Conservation (phyloP, 192 early-diverging fungal species). For the Mortierella antarctica region DNA sequence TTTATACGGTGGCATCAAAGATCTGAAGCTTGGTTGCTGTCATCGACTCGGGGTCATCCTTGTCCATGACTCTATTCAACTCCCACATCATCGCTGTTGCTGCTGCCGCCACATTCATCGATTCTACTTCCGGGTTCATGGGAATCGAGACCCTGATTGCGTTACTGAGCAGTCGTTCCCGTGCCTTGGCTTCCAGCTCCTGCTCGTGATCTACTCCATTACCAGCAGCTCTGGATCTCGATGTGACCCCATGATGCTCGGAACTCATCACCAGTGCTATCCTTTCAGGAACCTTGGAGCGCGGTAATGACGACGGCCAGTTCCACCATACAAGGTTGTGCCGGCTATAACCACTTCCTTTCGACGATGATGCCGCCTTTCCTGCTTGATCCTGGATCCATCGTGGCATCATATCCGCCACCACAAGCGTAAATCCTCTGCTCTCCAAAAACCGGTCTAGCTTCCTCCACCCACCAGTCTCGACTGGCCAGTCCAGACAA, state of each 20-base stretch:
- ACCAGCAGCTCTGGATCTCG: not conserved
- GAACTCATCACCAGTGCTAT: conserved; percentile 59
- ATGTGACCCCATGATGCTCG: conserved; percentile 55
- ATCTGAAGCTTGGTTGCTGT: conserved; percentile 1
- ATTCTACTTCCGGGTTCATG: conserved; percentile 56
- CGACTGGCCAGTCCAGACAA: conserved; percentile 52
- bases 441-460: conserved; percentile 21
- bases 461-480: conserved; percentile 18
- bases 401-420: conserved; percentile 61
- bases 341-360: not conserved
- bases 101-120: conserved; percentile 57
- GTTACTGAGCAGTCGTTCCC: conserved; percentile 15
- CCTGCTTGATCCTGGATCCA: not conserved
- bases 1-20: not conserved
- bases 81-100: conserved; percentile 61
- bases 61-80: conserved; percentile 33
- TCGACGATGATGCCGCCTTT: not conserved
- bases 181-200: conserved; percentile 22
- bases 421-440: conserved; percentile 41
- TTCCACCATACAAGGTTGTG: conserved; percentile 44
- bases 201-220: not conserved
- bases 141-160: conserved; percentile 58
- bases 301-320: conserved; percentile 25
- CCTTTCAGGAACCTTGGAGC: conserved; percentile 30
- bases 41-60: not conserved